Conservation (phyloP, 345 rosid species). For the Syzygium jambos region DNA sequence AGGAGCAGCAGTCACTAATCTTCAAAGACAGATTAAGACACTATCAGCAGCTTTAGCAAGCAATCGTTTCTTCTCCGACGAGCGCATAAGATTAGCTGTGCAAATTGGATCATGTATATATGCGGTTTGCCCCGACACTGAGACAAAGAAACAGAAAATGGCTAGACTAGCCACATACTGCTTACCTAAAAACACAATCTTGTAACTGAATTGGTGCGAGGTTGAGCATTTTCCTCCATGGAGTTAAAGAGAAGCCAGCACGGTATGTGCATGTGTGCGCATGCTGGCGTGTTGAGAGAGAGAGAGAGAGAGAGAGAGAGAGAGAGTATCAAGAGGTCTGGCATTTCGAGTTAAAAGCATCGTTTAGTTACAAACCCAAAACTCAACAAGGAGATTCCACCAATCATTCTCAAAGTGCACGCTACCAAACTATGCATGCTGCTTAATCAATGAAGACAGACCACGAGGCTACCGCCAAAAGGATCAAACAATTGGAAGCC, state of each 20-base stretch:
- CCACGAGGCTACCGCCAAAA: not conserved
- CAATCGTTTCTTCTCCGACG: not conserved
- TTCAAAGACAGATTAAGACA: not conserved
- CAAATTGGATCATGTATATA: not conserved
- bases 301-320: not conserved
- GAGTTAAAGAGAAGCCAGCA: not conserved
- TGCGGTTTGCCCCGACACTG: not conserved
- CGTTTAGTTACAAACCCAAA: not conserved
- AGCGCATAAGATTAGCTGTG: not conserved
- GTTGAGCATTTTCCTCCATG: not conserved
- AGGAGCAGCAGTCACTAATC: not conserved
- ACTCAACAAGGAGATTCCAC: not conserved
- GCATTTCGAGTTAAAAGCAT: not conserved
- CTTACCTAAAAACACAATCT: not conserved
- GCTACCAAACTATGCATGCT: not conserved
- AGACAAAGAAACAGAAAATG: not conserved
- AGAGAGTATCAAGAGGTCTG: not conserved
- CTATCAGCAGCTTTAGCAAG: not conserved
- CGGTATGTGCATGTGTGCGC: not conserved
- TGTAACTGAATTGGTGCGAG: not conserved
- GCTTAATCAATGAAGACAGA: not conserved
- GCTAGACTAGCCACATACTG: not conserved
- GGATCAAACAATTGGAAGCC: not conserved
- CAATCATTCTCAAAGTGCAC: not conserved
- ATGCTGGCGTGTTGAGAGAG: not conserved